phyloP scores from a whole-genome alignment of 2,329 filamentous ascomycete genomes.

The Paecilomyces sp. region DNA sequence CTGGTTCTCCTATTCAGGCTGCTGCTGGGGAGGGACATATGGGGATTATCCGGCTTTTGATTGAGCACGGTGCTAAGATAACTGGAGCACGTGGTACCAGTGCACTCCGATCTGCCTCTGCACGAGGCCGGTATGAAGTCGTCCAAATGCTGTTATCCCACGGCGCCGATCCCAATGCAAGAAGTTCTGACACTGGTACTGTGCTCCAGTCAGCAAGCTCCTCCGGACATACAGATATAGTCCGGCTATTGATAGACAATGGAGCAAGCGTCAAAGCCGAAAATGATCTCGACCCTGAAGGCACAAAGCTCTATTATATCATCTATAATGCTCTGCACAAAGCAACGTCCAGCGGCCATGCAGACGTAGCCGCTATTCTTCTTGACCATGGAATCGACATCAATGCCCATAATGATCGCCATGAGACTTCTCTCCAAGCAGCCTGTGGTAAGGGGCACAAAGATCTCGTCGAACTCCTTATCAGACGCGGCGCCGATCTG shows the following conservation, averaged over 20 bases:
- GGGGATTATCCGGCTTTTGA: not conserved
- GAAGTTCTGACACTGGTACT: not conserved
- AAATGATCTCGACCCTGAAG: not conserved
- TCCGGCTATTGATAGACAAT: not conserved
- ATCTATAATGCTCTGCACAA: not conserved
- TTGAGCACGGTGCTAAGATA: too few relatives aligned
- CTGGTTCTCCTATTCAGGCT: not conserved
- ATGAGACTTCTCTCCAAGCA: slow-evolving; percentile 7
- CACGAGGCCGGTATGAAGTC: too few relatives aligned
- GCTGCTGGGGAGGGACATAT: not conserved
- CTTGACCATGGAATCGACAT: slow-evolving; percentile 7
- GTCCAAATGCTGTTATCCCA: not conserved
- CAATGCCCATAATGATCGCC: slow-evolving; percentile 2
- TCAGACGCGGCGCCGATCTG: slow-evolving; percentile 8
- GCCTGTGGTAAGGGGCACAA: slow-evolving; percentile 4
- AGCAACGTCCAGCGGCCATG: not conserved
- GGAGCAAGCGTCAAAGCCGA: not conserved
- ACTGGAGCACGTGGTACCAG: too few relatives aligned
- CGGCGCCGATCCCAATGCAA: not conserved
- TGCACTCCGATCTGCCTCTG: too few relatives aligned
- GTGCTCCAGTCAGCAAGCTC: not conserved
- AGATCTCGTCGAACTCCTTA: slow-evolving; percentile 8
- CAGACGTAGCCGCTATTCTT: not conserved
- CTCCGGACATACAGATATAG: not conserved
- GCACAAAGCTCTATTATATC: too few relatives aligned